These are phyloP conservation scores for Venturia aucupariae DNA, from an alignment of 2,329 filamentous ascomycete species.

Conservation along the genomic window DNA sequence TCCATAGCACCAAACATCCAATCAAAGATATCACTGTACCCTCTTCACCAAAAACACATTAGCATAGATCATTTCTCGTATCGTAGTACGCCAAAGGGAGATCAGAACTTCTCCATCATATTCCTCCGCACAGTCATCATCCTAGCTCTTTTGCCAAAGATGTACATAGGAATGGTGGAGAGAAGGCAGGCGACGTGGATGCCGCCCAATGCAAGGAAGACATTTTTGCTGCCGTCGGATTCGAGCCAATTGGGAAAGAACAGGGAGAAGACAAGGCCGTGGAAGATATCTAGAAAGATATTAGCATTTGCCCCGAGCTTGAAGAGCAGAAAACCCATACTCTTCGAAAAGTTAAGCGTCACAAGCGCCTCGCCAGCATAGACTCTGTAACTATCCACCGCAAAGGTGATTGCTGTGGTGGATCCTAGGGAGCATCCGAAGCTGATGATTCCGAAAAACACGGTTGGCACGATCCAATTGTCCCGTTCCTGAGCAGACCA, in stretches of 20 bases:
- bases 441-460: slow-evolving; percentile 86
- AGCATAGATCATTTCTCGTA: not conserved
- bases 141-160: slow-evolving; percentile 78
- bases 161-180: slow-evolving; percentile 81
- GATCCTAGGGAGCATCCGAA: slow-evolving; percentile 87
- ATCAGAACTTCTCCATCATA: slow-evolving; percentile 66
- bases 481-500: slow-evolving; percentile 73
- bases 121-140: slow-evolving; percentile 92
- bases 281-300: slow-evolving; percentile 56
- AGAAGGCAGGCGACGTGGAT: slow-evolving; percentile 72
- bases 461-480: slow-evolving; percentile 80
- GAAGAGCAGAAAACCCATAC: slow-evolving; percentile 28
- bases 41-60: not conserved
- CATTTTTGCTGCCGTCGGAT: slow-evolving; percentile 61
- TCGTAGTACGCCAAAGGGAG: not conserved
- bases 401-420: slow-evolving; percentile 88
- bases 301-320: not conserved
- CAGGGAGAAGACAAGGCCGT: slow-evolving; percentile 78
- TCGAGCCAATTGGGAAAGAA: slow-evolving; percentile 84
- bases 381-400: slow-evolving; percentile 84
- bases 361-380: slow-evolving; percentile 92
- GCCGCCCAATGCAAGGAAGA: slow-evolving; percentile 74
- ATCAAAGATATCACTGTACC: not conserved
- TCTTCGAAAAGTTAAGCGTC: slow-evolving; percentile 90
- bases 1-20: not conserved